phyloP scores from a whole-genome alignment of 2,329 filamentous ascomycete genomes.

The Cordyceps javanica region DNA sequence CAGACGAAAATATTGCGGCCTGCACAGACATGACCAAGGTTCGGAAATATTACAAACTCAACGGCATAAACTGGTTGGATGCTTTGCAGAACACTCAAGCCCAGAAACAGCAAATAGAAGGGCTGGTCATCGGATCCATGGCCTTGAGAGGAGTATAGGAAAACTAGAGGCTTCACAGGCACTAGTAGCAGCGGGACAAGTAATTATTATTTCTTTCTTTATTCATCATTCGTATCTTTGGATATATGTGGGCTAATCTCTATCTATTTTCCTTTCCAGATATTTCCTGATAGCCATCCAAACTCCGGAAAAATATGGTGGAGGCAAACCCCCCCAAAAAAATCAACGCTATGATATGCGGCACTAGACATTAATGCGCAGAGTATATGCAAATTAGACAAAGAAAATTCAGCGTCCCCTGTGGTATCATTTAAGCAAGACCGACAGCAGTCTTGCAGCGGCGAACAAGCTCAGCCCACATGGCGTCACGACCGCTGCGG shows the following conservation, averaged over 20 bases:
- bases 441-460: conserved; percentile 41
- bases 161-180: neutral
- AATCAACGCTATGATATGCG: conserved; percentile 14
- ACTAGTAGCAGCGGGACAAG: neutral
- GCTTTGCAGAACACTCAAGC: conserved; percentile 30
- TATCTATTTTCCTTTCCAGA: conserved; percentile 11
- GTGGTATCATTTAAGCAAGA: conserved; percentile 22
- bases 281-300: neutral
- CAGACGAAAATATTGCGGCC: conserved; percentile 54
- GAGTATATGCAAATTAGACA: conserved; percentile 1
- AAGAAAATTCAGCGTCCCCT: neutral
- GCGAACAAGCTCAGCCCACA: conserved; percentile 55
- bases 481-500: conserved; percentile 53
- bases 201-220: conserved; percentile 7
- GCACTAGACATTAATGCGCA: conserved; percentile 4
- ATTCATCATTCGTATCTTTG: conserved; percentile 11
- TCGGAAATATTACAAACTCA: conserved; percentile 82
- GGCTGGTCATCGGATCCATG: conserved; percentile 68
- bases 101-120: conserved; percentile 55
- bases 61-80: conserved; percentile 48
- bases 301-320: conserved; percentile 6
- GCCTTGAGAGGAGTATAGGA: conserved; percentile 44
- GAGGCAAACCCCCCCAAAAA: conserved; percentile 7
- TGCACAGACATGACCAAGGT: conserved; percentile 63
- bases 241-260: conserved; percentile 9